Evolutionary conservation across 75 land plant species (phyloP).

Genomic region (Azolla pinnata): DNA sequence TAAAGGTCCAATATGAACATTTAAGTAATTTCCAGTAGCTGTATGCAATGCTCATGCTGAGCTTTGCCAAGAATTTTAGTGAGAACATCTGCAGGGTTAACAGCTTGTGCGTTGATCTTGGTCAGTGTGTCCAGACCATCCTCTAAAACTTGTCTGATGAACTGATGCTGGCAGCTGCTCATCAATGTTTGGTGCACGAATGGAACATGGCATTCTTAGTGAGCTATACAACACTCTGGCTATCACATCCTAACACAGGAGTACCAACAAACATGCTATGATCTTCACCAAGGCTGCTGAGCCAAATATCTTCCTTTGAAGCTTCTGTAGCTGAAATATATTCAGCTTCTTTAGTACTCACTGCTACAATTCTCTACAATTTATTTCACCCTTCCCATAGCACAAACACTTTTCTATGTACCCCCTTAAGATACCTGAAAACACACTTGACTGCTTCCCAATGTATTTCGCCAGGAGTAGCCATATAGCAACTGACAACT

Average conservation of each 20-base stretch:
- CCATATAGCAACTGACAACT: neutral
- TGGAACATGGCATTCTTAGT: neutral
- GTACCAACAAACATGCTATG: neutral
- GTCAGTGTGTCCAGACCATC: too few species aligned
- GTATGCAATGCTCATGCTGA: neutral
- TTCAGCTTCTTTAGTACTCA: too few species aligned
- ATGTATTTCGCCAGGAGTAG: neutral
- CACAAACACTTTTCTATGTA: conserved; percentile 2
- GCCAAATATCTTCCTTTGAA: conserved; percentile 2
- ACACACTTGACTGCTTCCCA: neutral
- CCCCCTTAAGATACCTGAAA: neutral
- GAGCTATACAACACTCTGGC: neutral
- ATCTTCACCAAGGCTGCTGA: neutral
- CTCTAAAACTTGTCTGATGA: neutral
- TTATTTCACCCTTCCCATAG: neutral
- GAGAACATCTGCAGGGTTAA: neutral
- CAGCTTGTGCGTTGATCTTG: too few species aligned
- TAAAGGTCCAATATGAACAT: too few species aligned
- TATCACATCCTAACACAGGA: neutral
- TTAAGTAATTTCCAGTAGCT: neutral
- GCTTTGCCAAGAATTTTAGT: neutral
- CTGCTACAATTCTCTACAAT: neutral
- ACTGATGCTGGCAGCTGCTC: neutral
- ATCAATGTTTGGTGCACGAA: neutral
- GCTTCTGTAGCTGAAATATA: conserved; percentile 6